These are phyloP conservation scores for Teratosphaeria nubilosa DNA, from an alignment of 2,329 filamentous ascomycete species.

Conservation along the genomic window DNA sequence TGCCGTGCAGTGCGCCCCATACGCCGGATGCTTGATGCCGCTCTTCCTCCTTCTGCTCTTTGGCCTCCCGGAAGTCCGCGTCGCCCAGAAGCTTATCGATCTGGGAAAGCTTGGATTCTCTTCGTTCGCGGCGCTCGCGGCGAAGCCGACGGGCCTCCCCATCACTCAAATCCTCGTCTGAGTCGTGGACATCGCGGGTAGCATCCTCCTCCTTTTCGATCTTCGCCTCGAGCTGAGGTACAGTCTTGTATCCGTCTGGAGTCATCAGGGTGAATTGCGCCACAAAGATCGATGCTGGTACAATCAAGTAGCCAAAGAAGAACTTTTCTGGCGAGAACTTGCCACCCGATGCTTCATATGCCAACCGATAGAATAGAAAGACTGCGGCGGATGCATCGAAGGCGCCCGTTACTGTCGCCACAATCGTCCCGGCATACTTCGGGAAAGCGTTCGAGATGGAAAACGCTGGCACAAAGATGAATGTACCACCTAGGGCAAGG, in stretches of 20 bases:
- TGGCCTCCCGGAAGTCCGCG: constrained; percentile 57
- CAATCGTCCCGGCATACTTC: constrained; percentile 38
- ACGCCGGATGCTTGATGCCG: constrained; percentile 44
- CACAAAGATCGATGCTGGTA: constrained; percentile 32
- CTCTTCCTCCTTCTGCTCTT: constrained; percentile 21
- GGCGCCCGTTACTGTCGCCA: constrained; percentile 41
- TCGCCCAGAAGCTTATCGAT: constrained; percentile 63
- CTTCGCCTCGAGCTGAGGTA: constrained; percentile 74
- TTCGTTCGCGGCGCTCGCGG: constrained; percentile 43
- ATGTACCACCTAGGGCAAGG: constrained; percentile 40
- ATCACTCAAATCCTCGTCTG: constrained; percentile 47
- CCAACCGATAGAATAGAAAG: constrained; percentile 38
- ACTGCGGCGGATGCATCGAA: constrained; percentile 42
- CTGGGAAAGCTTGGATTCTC: constrained; percentile 56
- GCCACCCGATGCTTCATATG: constrained; percentile 34
- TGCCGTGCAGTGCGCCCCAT: constrained; percentile 75
- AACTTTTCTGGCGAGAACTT: constrained; percentile 38
- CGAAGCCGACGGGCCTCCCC: constrained; percentile 49
- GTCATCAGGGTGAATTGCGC: constrained; percentile 40
- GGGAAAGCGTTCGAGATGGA: constrained; percentile 43
- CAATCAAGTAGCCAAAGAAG: constrained; percentile 40
- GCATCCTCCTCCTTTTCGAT: constrained; percentile 58
- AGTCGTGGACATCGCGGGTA: constrained; percentile 39
- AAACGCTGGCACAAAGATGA: constrained; percentile 42
- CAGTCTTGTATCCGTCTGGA: constrained; percentile 37